Base-by-base conservation (phyloP, 2,329 filamentous ascomycete genomes). In the Dissoconium aciculare region DNA sequence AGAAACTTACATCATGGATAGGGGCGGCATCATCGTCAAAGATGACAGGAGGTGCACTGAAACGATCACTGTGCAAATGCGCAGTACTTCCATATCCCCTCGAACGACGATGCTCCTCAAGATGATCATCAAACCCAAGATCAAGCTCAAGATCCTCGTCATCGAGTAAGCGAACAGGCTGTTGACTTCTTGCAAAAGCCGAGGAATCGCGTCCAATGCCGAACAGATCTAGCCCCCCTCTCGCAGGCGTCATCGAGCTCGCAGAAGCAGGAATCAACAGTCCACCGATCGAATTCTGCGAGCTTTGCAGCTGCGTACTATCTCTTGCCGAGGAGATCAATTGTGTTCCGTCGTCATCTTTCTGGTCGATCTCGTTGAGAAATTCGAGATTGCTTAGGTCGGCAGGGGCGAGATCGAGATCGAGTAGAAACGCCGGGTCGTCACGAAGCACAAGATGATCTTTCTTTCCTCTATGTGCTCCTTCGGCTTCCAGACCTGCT, bases 351-450 rank as follows among this genome's bases (percentile, higher is more conserved):
- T n/a, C 44, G 11, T 52, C 43, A 4, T 57, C 49, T 3, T 55
- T 55, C 11, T 74, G 47, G 29, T 71, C 63, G 13, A 71, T 50
- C 17, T 74, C 63, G 34, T 23, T 23, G 8, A 8, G 19, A 23
- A 43, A 32, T 11, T 47, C 28, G 27, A 48, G 26, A 14, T 39
- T 37, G 30, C 73, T 64, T 15, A 73, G 53, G 14, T 75, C 63
- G 28, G 78, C 62, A 1, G 66, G 60, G 1, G 74, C 70, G 15
- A 83, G 59, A 17, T 63, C 60, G 17, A 74, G 63, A 26, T 77
- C 71, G 0, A 77, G 74, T 6, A 80, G 56, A 49, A 95, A 94
- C 25, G 71, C 66, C 1, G 84, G 83, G 47, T 95, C 87, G 46
- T 95, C 82, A 32, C 70, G 63, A 2, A 95, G 63, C 3, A 83